phyloP scores from a whole-genome alignment of 192 early-diverging fungal species.

The Coemansia sp. region DNA sequence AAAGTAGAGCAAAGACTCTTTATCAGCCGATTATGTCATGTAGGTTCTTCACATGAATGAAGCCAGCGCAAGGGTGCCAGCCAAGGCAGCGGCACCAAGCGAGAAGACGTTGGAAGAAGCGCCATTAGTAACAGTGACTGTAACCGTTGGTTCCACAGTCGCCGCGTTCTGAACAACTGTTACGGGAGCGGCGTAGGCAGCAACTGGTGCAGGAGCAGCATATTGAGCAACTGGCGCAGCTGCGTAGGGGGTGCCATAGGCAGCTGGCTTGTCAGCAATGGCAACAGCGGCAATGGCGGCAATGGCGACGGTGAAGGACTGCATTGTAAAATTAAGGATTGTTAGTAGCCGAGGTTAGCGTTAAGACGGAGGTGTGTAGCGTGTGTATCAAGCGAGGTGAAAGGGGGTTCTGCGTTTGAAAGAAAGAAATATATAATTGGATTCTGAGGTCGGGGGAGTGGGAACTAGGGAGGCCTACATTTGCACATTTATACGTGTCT shows the following conservation, averaged over 20 bases:
- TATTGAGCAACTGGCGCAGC: neutral
- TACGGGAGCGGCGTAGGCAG: constrained; percentile 13
- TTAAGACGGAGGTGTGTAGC: neutral
- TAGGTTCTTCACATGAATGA: neutral
- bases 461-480: neutral
- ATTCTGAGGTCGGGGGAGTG: neutral
- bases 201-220: constrained; percentile 13
- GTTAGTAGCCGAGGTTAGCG: neutral
- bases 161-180: constrained; percentile 51
- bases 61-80: constrained; percentile 10
- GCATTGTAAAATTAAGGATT: constrained; percentile 21
- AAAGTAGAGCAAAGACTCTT: neutral
- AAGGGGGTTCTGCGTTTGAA: neutral
- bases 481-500: neutral
- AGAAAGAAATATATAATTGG: neutral
- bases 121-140: constrained; percentile 41
- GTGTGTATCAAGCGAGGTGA: neutral
- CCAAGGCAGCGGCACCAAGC: constrained; percentile 27
- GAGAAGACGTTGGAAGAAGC: constrained; percentile 40
- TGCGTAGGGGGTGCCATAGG: neutral
- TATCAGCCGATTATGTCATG: neutral
- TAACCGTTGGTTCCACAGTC: constrained; percentile 37
- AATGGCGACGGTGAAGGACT: constrained; percentile 31
- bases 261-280: constrained; percentile 13
- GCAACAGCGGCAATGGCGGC: constrained; percentile 31